phyloP scores from a whole-genome alignment of 257 asterid species.

The Lavandula angustifolia region DNA sequence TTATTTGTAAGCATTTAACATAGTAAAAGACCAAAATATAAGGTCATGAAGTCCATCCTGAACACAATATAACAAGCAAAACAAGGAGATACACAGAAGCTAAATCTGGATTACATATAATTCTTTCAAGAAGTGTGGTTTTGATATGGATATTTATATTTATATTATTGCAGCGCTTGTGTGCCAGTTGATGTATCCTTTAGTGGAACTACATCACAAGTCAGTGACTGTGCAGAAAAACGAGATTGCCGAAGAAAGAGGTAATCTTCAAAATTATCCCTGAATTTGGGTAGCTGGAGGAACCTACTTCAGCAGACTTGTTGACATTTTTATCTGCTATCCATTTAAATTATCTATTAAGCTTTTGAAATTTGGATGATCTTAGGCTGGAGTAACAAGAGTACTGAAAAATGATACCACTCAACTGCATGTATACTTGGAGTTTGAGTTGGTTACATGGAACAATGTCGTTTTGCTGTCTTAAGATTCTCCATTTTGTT shows the following conservation, averaged over 20 bases:
- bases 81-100: background rate
- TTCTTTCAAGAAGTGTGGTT: conserved; percentile 18
- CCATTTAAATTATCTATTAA: background rate
- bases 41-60: too few species aligned
- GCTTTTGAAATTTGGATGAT: background rate
- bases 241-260: conserved; percentile 69
- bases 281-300: conserved; percentile 3
- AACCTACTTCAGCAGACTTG: background rate
- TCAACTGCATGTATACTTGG: background rate
- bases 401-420: background rate
- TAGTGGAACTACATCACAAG: conserved; percentile 52
- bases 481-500: conserved; percentile 2
- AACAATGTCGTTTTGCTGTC: conserved; percentile 6
- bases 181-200: conserved; percentile 47
- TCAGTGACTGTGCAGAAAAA: conserved; percentile 53
- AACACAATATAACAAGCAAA: too few species aligned
- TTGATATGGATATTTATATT: conserved; percentile 20
- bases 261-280: conserved; percentile 36
- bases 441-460: conserved; percentile 1
- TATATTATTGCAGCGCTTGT: conserved; percentile 43
- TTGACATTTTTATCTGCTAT: background rate
- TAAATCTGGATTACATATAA: conserved; percentile 8
- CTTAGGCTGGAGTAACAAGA: background rate
- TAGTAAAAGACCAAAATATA: too few species aligned
- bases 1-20: too few species aligned